Percentiles rank a stretch among this genome's conserved stretches.
Conservation (phyloP, 176 grass and related monocot genomes). For the barley (Hordeum vulgare) region MorexV3_pseudomolecules_assembly NC_058519.1:558302437-558302936, state of each 20-base stretch:
- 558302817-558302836: not conserved
- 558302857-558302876: not conserved
- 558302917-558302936: not conserved
- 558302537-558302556: not conserved
- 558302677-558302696: not conserved
- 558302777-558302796: not conserved
- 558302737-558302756: not conserved
- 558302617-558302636: not conserved
- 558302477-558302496: not conserved
- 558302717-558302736: not conserved
- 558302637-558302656: not conserved
- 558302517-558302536: not conserved
- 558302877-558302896: not conserved
- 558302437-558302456: not conserved
- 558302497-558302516: not conserved
- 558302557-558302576: not conserved
- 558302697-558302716: not conserved
- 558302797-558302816: not conserved
- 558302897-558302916: not conserved
- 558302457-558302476: not conserved
- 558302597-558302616: not conserved
- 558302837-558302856: not conserved
- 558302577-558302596: too few relatives aligned
- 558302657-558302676: not conserved
- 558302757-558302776: not conserved